Conservation (phyloP, 768 basidiomycete genomes). For the Cytidiella melzeri region DNA sequence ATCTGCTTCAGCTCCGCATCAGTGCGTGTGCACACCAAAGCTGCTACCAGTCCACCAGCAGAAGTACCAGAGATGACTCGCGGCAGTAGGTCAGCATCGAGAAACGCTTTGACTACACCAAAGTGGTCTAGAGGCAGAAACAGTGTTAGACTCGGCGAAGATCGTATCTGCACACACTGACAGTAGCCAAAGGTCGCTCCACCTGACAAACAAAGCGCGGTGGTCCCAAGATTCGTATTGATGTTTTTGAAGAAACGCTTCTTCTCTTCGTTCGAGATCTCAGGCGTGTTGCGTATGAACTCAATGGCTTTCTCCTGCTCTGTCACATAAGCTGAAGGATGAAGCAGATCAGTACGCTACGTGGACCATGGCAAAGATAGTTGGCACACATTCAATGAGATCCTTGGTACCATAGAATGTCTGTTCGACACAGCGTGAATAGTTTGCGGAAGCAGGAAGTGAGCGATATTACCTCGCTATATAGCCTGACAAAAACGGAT, state of each 20-base stretch:
- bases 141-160: slow-evolving; percentile 4
- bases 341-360: slow-evolving; percentile 1
- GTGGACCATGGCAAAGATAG: background rate
- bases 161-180: slow-evolving; percentile 28
- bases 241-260: slow-evolving; percentile 84
- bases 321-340: slow-evolving; percentile 58
- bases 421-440: slow-evolving; percentile 34
- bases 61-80: slow-evolving; percentile 93
- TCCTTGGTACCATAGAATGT: slow-evolving; percentile 91
- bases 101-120: slow-evolving; percentile 88
- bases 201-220: slow-evolving; percentile 92
- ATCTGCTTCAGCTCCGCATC: slow-evolving; percentile 78
- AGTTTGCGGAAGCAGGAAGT: slow-evolving; percentile 14
- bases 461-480: slow-evolving; percentile 81
- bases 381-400: slow-evolving; percentile 68
- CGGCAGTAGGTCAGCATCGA: slow-evolving; percentile 81
- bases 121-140: slow-evolving; percentile 64
- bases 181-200: slow-evolving; percentile 95
- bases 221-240: slow-evolving; percentile 85
- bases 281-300: slow-evolving; percentile 67
- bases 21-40: slow-evolving; percentile 79
- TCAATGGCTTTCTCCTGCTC: slow-evolving; percentile 74
- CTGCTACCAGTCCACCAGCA: slow-evolving; percentile 78
- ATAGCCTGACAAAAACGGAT: slow-evolving; percentile 45
- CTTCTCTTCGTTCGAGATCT: slow-evolving; percentile 83